Conservation (phyloP, 1,284 basidiomycete genomes). For the Microbotryum silenes-acaulis region DNA sequence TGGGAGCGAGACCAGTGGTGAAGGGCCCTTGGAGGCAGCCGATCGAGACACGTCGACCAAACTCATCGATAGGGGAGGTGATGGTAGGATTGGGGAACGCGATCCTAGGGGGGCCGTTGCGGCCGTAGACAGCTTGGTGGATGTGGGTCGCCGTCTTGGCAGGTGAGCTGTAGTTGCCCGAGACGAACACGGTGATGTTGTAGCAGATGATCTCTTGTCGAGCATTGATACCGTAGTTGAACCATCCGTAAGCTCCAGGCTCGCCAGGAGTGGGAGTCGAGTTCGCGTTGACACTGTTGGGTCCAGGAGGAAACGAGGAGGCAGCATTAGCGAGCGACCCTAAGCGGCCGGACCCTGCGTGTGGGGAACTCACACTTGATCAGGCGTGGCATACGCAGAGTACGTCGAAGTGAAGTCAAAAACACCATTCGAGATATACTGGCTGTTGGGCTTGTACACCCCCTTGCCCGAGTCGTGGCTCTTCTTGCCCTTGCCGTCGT, state of each 20-base stretch:
- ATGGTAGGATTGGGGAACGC: constrained; percentile 40
- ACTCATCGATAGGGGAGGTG: constrained; percentile 32
- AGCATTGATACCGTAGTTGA: constrained; percentile 40
- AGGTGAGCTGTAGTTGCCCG: constrained; percentile 40
- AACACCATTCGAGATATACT: constrained; percentile 22
- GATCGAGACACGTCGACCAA: constrained; percentile 34
- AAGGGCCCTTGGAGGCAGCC: constrained; percentile 42
- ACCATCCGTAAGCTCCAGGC: constrained; percentile 37
- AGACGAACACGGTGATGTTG: constrained; percentile 38
- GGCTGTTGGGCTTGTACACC: constrained; percentile 10
- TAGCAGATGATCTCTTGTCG: constrained; percentile 41
- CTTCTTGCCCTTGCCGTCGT: constrained; percentile 19
- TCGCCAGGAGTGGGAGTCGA: constrained; percentile 37
- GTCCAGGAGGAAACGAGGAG: neutral
- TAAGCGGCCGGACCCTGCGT: neutral
- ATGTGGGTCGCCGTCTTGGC: constrained; percentile 42
- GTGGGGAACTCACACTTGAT: constrained; percentile 29
- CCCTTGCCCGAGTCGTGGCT: constrained; percentile 21
- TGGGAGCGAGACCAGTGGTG: constrained; percentile 38
- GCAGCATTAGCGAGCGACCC: neutral
- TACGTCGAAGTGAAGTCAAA: constrained; percentile 42
- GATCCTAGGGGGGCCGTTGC: constrained; percentile 40
- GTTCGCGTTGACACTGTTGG: constrained; percentile 34
- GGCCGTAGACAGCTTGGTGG: constrained; percentile 38
- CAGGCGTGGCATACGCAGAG: constrained; percentile 36